phyloP scores from a whole-genome alignment of 306 rosid genomes.

The Cicer judaicum region DNA sequence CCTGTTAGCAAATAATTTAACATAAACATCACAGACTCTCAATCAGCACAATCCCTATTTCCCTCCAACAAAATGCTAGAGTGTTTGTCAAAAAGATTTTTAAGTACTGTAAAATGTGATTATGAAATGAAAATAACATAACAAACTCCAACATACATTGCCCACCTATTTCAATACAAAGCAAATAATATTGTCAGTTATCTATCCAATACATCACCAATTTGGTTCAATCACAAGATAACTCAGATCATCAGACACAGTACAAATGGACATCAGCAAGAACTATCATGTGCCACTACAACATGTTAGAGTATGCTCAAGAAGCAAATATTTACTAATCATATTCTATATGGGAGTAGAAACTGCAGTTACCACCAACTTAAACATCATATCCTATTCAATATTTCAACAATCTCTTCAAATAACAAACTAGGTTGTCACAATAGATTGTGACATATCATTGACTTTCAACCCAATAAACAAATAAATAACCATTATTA shows the following conservation, averaged over 20 bases:
- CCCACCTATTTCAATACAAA: background rate
- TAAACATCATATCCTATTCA: background rate
- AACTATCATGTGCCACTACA: background rate
- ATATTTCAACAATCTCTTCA: background rate
- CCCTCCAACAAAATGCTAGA: background rate
- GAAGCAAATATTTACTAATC: background rate
- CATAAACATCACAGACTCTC: background rate
- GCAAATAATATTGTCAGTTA: background rate
- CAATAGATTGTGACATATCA: background rate
- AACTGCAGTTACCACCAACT: conserved; percentile 3
- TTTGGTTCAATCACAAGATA: background rate
- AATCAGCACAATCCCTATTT: background rate
- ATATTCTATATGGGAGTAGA: background rate
- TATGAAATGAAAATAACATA: background rate
- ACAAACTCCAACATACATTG: background rate
- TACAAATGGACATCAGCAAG: background rate
- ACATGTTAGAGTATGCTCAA: background rate
- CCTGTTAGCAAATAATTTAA: background rate
- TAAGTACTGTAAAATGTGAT: background rate
- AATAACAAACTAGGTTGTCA: background rate
- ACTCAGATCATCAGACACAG: background rate
- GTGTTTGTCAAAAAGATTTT: background rate
- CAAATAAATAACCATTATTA: background rate
- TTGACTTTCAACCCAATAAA: background rate
- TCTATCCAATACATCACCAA: background rate